These are phyloP conservation scores for Musa balbisiana DNA, from an alignment of 202 grass and related monocot genomes.

Conservation along the genomic window DNA sequence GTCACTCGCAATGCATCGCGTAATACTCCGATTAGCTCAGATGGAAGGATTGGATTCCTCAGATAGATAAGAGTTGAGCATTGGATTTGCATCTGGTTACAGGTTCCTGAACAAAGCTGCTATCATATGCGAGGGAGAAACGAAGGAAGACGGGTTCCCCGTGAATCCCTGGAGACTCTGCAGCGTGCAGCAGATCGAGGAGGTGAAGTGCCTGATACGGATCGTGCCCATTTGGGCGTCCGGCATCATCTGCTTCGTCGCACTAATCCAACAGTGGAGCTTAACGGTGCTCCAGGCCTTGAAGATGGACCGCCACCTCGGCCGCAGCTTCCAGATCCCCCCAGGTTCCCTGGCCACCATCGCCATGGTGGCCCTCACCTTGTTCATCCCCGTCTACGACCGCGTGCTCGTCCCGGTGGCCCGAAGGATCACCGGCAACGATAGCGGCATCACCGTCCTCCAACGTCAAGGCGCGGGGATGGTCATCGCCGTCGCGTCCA, in stretches of 20 bases:
- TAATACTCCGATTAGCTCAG: no score
- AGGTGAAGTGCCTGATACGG: slow-evolving; percentile 81
- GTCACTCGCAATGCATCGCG: no score
- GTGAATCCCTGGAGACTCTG: slow-evolving; percentile 58
- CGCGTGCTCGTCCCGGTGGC: slow-evolving; percentile 53
- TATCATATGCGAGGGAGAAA: slow-evolving; percentile 48
- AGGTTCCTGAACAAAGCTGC: slow-evolving; percentile 86
- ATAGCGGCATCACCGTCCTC: slow-evolving; percentile 52
- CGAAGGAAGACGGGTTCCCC: not conserved
- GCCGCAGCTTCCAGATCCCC: slow-evolving; percentile 56
- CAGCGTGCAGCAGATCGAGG: slow-evolving; percentile 89
- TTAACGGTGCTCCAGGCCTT: slow-evolving; percentile 67
- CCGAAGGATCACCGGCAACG: slow-evolving; percentile 46
- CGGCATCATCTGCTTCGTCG: slow-evolving; percentile 88
- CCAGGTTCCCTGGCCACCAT: slow-evolving; percentile 77
- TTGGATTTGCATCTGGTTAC: not conserved
- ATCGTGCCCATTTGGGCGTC: slow-evolving; percentile 83
- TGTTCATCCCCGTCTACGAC: slow-evolving; percentile 84
- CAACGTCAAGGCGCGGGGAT: not conserved
- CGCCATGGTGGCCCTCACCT: slow-evolving; percentile 64
- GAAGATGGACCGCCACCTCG: slow-evolving; percentile 73
- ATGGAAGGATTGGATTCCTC: no score
- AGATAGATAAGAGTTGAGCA: no score
- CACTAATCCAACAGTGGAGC: slow-evolving; percentile 82
- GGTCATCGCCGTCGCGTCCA: slow-evolving; percentile 33